These are phyloP conservation scores for Dalechampia spathulata DNA, from an alignment of 441 rosid genomes.

Conservation along the genomic window DNA sequence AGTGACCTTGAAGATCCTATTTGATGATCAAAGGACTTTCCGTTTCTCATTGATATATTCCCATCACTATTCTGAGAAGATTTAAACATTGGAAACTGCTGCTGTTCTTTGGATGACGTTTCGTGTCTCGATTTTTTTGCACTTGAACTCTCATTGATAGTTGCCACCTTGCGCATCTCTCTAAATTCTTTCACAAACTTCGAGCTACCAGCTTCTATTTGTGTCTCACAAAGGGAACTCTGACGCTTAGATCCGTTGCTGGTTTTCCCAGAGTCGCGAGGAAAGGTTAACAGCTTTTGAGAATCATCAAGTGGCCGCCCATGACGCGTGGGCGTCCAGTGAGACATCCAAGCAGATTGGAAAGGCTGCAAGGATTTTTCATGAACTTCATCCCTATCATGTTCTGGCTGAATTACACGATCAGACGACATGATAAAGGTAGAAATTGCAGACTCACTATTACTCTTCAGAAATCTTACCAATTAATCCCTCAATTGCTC, in stretches of 20 bases:
- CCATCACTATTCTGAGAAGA: constrained; percentile 13
- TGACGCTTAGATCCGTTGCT: constrained; percentile 11
- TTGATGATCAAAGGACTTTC: constrained; percentile 7
- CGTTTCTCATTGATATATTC: constrained; percentile 16
- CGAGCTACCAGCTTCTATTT: constrained; percentile 11
- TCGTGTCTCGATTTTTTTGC: constrained; percentile 18
- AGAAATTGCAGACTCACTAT: background rate
- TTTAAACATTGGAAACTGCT: constrained; percentile 26
- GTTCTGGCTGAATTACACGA: constrained; percentile 17
- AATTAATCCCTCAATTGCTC: constrained; percentile 7
- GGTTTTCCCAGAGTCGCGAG: constrained; percentile 14
- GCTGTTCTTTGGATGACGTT: constrained; percentile 16
- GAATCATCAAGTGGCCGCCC: constrained; percentile 16
- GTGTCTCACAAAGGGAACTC: background rate
- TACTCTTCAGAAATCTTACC: background rate
- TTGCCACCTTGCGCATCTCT: constrained; percentile 19
- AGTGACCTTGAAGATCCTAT: background rate
- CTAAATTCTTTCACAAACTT: constrained; percentile 14
- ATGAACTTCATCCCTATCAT: constrained; percentile 16
- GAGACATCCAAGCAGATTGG: constrained; percentile 49
- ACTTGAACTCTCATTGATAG: constrained; percentile 21
- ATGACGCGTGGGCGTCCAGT: constrained; percentile 28
- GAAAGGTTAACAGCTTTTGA: constrained; percentile 4
- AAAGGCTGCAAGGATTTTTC: constrained; percentile 22
- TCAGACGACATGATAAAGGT: constrained; percentile 26